phyloP scores from a whole-genome alignment of 495 filamentous ascomycete genomes.

The Saxophila tyrrhenica region DNA sequence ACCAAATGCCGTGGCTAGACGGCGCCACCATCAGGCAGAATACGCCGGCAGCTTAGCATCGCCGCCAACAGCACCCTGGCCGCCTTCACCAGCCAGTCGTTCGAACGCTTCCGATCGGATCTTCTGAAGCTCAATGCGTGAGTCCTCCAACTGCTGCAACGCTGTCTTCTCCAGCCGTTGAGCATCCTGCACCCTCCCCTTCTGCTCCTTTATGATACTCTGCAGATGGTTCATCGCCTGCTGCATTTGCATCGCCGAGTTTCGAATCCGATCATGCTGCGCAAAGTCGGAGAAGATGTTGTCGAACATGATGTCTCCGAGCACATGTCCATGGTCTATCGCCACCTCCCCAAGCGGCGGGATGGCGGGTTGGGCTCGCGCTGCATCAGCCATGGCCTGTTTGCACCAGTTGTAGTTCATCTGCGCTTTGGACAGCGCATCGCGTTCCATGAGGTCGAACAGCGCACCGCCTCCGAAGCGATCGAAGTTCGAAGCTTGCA shows the following conservation, averaged over 20 bases:
- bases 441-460: slow-evolving; percentile 33
- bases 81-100: not conserved
- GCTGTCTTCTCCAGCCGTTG: slow-evolving; percentile 18
- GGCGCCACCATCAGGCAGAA: not conserved
- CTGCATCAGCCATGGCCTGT: slow-evolving; percentile 26
- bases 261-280: slow-evolving; percentile 37
- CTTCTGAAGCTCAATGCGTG: slow-evolving; percentile 30
- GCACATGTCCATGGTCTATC: slow-evolving; percentile 30
- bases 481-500: not conserved
- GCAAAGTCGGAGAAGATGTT: slow-evolving; percentile 38
- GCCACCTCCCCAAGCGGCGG: slow-evolving; percentile 13
- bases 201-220: slow-evolving; percentile 14
- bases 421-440: slow-evolving; percentile 31
- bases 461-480: not conserved
- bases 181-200: slow-evolving; percentile 17
- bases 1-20: no score
- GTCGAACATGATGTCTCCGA: slow-evolving; percentile 38
- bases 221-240: slow-evolving; percentile 20
- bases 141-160: slow-evolving; percentile 20
- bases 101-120: slow-evolving; percentile 13
- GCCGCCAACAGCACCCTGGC: not conserved
- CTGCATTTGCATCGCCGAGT: slow-evolving; percentile 24
- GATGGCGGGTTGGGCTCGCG: slow-evolving; percentile 23
- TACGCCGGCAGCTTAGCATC: not conserved
- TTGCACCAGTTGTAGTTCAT: slow-evolving; percentile 26